These are phyloP conservation scores for Rauvolfia tetraphylla DNA, from an alignment of 257 asterid genomes.

Conservation along the genomic window DNA sequence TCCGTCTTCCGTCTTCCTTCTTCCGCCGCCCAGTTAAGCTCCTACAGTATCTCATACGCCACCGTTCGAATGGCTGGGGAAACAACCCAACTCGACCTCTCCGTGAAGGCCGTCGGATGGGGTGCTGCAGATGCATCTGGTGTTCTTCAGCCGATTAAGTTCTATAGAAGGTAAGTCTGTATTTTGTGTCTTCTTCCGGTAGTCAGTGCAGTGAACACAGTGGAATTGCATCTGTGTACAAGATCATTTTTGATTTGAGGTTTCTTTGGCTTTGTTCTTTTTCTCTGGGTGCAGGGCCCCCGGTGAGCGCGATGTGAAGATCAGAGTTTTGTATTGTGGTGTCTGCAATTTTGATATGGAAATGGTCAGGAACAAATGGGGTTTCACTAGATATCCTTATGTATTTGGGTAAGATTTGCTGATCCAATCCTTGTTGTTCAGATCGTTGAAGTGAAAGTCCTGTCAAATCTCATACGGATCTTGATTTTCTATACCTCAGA, in stretches of 20 bases:
- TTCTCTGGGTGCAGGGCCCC: background rate
- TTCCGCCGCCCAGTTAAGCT: too few species aligned
- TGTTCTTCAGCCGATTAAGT: background rate
- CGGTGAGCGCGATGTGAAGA: background rate
- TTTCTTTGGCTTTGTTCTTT: background rate
- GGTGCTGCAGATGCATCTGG: background rate
- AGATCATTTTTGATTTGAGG: too few species aligned
- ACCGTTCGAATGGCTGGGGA: background rate
- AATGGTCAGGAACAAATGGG: background rate
- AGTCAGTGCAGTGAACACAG: too few species aligned
- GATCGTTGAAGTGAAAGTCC: background rate
- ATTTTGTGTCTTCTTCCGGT: too few species aligned
- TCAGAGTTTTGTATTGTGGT: background rate
- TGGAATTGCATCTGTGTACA: too few species aligned
- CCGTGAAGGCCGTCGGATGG: background rate
- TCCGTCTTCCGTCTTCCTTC: too few species aligned
- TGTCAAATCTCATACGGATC: background rate
- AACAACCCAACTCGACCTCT: background rate
- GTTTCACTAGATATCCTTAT: background rate
- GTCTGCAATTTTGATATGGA: background rate
- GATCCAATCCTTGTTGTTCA: background rate
- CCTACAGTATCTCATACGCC: too few species aligned
- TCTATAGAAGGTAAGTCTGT: background rate
- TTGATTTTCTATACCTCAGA: constrained; percentile 11
- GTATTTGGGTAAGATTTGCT: background rate